Conservation (phyloP, 257 asterid genomes). For the Cynanchum wilfordii region DNA sequence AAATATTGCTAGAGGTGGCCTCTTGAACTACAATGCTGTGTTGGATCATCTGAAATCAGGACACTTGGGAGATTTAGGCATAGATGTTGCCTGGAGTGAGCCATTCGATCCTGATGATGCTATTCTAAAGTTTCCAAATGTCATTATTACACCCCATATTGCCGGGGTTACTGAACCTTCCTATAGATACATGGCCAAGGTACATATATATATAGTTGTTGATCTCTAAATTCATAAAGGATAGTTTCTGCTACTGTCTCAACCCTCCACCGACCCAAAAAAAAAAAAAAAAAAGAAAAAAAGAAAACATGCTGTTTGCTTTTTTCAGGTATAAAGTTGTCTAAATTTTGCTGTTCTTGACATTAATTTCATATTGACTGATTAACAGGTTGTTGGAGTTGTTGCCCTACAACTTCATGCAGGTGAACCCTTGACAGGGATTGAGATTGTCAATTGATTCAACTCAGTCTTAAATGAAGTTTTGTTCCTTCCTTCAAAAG, state of each 20-base stretch:
- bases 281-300: background rate
- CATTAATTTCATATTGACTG: background rate
- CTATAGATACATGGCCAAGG: conserved; percentile 87
- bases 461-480: conserved; percentile 3
- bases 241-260: background rate
- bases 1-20: conserved; percentile 87
- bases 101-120: conserved; percentile 91
- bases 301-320: background rate
- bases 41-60: conserved; percentile 60
- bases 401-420: conserved; percentile 70
- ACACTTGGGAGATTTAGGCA: conserved; percentile 94
- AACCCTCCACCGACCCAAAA: no score
- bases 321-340: background rate
- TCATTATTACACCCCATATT: conserved; percentile 85
- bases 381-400: conserved; percentile 72
- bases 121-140: conserved; percentile 69
- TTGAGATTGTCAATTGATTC: conserved; percentile 66
- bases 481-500: background rate
- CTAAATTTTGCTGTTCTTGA: background rate
- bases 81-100: conserved; percentile 93
- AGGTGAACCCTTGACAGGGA: conserved; percentile 48
- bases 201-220: conserved; percentile 13
- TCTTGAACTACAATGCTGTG: conserved; percentile 73
- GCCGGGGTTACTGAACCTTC: conserved; percentile 83
- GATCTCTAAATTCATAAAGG: background rate